Percentiles rank a stretch among this genome's conserved stretches.
Conservation (phyloP, 2,329 filamentous ascomycete species). For the Tolypocladium pustulatum region DNA sequence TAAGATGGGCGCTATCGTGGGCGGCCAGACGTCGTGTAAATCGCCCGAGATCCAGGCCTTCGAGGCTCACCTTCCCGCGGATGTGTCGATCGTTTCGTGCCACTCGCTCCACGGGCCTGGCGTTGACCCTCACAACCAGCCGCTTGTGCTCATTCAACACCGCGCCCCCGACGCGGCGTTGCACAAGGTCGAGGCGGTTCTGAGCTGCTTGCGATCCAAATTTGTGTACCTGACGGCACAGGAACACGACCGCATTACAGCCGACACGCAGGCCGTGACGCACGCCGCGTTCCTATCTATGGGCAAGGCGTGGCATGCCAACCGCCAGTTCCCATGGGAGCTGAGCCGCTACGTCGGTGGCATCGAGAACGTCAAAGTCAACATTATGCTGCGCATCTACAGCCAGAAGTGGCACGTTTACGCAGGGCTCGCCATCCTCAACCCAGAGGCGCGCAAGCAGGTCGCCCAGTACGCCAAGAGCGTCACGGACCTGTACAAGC, state of each 20-base stretch:
- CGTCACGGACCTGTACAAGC: conserved; percentile 89
- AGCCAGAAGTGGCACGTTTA: conserved; percentile 99
- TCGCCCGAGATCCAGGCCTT: conserved; percentile 92
- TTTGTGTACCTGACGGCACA: conserved; percentile 78
- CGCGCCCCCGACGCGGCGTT: conserved; percentile 71
- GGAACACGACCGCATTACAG: conserved; percentile 92
- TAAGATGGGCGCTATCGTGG: conserved; percentile 89
- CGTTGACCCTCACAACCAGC: conserved; percentile 80
- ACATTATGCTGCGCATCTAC: conserved; percentile 94
- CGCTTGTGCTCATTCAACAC: conserved; percentile 88
- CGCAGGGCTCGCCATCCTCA: conserved; percentile 91
- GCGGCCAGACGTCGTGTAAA: conserved; percentile 97
- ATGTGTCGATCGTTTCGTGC: conserved; percentile 90
- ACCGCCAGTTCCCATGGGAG: conserved; percentile 95
- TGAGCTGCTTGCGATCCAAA: conserved; percentile 76
- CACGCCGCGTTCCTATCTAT: conserved; percentile 95
- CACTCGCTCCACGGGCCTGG: conserved; percentile 93
- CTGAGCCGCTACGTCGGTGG: conserved; percentile 90
- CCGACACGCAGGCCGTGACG: conserved; percentile 95
- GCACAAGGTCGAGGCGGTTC: conserved; percentile 66
- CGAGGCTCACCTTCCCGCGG: conserved; percentile 72
- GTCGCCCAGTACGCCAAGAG: conserved; percentile 89
- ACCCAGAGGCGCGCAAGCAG: conserved; percentile 83
- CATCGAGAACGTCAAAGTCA: conserved; percentile 99
- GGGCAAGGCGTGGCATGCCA: conserved; percentile 96